Evolutionary conservation across 108 stramenopile species (phyloP), one percentile per base, ranked within the genome.

Genomic region (Mayamaea pseudoterrestris): DNA sequence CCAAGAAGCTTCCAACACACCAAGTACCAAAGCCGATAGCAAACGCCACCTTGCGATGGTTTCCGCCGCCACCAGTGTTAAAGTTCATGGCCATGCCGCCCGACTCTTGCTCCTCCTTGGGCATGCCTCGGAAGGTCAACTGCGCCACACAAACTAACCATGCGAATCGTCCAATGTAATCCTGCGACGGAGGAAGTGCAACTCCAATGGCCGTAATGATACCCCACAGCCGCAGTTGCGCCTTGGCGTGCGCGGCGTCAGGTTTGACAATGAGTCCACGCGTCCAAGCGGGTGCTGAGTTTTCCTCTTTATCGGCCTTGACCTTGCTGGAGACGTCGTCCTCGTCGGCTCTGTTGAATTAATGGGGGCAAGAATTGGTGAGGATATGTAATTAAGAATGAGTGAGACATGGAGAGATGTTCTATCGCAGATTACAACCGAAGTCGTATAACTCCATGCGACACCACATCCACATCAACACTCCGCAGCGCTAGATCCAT

Each of bases 71-170:
- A 27, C 63, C 63, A 18, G 27, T 17, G 22, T 45, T 56, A 27
- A 61, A 58, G 18, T 21, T 35, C 41, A 66, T 61, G 13, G 58
- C 72, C 47, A 60, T 37, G 12, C 60, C 56, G 18, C 55, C 76
- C 7, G 60, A 58, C 29, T 66, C 76, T 8, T 41, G 26, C 1
- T 50, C 27, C 40, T 88, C 76, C 12, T 48, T 58, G 5, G 73
- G 69, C 78, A 88, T 75, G 12, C 86, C 86, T 4, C 86, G 69
- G 47, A 73, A 80, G 2, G 66, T 74, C 52, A 88, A 71, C 69
- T 83, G 79, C 16, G 76, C 81, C 23, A 79, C 73, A 25, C 75
- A 77, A 14, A 80, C 55, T 29, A 88, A 41, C 78, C 80, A 82
- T 20, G 79, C 74, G 53, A 88, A 60, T n/a, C 76, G 53, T 13